Base-by-base conservation (phyloP, 202 grass and related monocot species). In the Carex arenaria region DNA sequence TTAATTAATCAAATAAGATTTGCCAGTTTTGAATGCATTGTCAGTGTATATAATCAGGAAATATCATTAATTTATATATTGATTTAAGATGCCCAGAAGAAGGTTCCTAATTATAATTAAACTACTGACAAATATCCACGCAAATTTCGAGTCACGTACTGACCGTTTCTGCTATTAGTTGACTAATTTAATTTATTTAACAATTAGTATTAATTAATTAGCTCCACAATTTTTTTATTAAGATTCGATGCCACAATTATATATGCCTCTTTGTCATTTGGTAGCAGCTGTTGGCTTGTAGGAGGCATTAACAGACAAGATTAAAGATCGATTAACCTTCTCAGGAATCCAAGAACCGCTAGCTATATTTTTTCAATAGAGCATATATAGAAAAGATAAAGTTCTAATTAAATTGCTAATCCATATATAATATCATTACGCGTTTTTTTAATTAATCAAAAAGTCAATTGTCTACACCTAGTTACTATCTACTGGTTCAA, bases 191-290 rank as follows among this genome's bases (percentile, higher is more conserved):
- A 59, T 34, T 34, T 59, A 59, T 34, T 75, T 55, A 75, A 56
- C 10, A 55, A 55, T 75, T 53, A 26, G 3, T 74, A 55, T 74
- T 4, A 32, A 10, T 42, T 17, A 55, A 75, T 54, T 75, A 53
- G 72, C 49, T 55, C 12, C n/a, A 17, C 22, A 28, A 42, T 42
- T 32, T 57, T n/a, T 19, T 13, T 40, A 40, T 15, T 22, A 71
- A 71, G 67, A 71, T 71, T 45, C 67, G 67, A 71, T 71, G 22
- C 67, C 38, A 71, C 40, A 47, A 71, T 71, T 43, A 60, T n/a
- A n/a, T n/a, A n/a, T 78, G 74, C 31, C 74, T 60, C 15, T 60
- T 78, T 4, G 7, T 59, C 1, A 77, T 30, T 57, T 59, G 74
- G 31, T 13, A 59, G 17, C 18, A 78, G 54, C 54, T 55, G 74